Evolutionary conservation across 371 early-diverging fungal species (phyloP).

Genomic region (Zychaea mexicana): DNA sequence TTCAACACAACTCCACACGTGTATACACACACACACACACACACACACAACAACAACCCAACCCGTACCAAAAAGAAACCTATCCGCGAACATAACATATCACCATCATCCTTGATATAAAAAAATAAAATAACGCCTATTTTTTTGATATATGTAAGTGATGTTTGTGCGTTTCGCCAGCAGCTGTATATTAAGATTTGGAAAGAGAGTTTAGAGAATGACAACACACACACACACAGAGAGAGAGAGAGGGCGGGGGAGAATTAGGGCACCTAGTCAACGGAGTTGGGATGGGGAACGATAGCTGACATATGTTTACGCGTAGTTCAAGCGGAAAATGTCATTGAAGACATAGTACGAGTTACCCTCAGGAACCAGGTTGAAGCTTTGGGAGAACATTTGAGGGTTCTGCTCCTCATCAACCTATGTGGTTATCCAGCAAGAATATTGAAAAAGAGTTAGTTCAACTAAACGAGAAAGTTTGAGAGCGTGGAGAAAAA

Average conservation of each 20-base stretch:
- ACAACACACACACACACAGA: background rate
- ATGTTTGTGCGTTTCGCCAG: background rate
- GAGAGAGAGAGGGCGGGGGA: background rate
- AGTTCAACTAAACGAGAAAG: too few relatives aligned
- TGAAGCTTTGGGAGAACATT: slow-evolving; percentile 86
- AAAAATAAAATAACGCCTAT: background rate
- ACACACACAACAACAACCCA: background rate
- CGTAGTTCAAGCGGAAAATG: slow-evolving; percentile 79
- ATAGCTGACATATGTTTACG: background rate
- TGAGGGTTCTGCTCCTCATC: slow-evolving; percentile 80
- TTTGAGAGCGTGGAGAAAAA: background rate
- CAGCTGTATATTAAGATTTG: background rate
- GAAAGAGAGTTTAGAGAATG: background rate
- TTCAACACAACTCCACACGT: background rate
- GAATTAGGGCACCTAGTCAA: too few relatives aligned
- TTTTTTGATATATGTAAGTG: background rate
- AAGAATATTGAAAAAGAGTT: background rate
- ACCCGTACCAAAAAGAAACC: background rate
- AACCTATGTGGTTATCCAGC: slow-evolving; percentile 42
- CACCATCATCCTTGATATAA: background rate
- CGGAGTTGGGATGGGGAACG: background rate
- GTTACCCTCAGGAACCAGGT: slow-evolving; percentile 64
- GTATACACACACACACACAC: background rate
- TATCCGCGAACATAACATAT: background rate
- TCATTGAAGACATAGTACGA: slow-evolving; percentile 78